Percentiles rank a stretch among this genome's conserved stretches.
phyloP scores from a whole-genome alignment of 1,139 yeast genomes.

The Kluyveromyces marxianus region DNA sequence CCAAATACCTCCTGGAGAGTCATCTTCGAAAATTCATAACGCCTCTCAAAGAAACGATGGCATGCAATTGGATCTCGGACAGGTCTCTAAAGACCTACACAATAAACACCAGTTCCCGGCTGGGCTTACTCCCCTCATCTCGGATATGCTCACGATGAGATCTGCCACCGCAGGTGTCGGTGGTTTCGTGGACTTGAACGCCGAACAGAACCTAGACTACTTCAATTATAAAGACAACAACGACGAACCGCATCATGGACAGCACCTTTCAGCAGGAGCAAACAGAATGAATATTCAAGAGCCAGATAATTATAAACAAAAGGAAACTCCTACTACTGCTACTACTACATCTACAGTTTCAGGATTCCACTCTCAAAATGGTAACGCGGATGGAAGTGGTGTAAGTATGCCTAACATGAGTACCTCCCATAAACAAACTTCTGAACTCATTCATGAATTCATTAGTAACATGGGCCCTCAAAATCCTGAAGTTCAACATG shows the following conservation, averaged over 20 bases:
- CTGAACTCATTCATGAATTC: constrained; percentile 3
- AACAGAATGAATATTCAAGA: background rate
- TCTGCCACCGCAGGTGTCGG: constrained; percentile 27
- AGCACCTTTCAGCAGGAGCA: background rate
- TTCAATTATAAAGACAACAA: constrained; percentile 15
- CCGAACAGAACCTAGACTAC: constrained; percentile 19
- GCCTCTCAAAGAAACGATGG: background rate
- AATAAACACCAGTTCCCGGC: background rate
- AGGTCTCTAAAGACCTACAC: constrained; percentile 2
- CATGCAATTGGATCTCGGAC: constrained; percentile 2
- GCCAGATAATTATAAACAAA: background rate
- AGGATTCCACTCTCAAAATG: too few relatives aligned
- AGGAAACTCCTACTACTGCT: background rate
- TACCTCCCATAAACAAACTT: background rate
- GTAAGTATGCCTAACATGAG: background rate
- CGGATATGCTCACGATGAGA: constrained; percentile 29
- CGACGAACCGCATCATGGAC: background rate
- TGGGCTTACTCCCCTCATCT: constrained; percentile 18
- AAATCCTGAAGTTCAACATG: background rate
- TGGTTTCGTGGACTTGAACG: constrained; percentile 18
- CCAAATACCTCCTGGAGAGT: background rate
- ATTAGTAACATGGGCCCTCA: constrained; percentile 2
- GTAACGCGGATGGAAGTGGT: background rate
- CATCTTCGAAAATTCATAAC: background rate
- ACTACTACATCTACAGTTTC: background rate